phyloP scores from a whole-genome alignment of 768 basidiomycete genomes.

The Xerocomellus amylosporus region DNA sequence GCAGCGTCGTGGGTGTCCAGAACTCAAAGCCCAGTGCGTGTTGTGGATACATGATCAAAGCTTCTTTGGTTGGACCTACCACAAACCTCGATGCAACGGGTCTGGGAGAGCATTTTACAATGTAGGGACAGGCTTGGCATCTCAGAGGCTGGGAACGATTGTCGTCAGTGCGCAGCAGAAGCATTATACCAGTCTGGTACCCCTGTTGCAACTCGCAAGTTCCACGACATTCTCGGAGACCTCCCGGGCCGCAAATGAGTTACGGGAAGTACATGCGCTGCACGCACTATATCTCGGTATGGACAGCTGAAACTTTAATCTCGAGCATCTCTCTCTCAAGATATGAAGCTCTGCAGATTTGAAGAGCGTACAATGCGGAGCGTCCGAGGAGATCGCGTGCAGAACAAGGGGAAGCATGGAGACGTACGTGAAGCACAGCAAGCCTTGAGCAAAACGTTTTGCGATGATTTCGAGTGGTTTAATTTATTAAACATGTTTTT shows the following conservation, averaged over 20 bases:
- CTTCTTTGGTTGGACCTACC: background rate
- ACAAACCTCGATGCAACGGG: slow-evolving; percentile 9
- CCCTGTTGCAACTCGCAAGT: too few species aligned
- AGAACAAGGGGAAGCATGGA: background rate
- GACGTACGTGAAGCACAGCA: slow-evolving; percentile 19
- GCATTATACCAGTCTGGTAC: background rate
- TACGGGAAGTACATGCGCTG: slow-evolving; percentile 13
- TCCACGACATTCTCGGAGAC: background rate
- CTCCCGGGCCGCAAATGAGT: slow-evolving; percentile 1
- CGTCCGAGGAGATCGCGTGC: slow-evolving; percentile 26
- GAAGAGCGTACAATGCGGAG: slow-evolving; percentile 4
- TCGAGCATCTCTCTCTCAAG: slow-evolving; percentile 13
- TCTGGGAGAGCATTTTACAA: background rate
- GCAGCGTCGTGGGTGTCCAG: background rate
- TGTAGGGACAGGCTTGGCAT: slow-evolving; percentile 7
- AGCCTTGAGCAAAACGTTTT: background rate
- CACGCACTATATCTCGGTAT: slow-evolving; percentile 6
- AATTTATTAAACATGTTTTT: slow-evolving; percentile 4
- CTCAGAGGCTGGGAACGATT: background rate
- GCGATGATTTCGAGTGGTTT: slow-evolving; percentile 3
- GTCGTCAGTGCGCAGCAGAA: slow-evolving; percentile 5
- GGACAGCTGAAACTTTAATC: slow-evolving; percentile 15
- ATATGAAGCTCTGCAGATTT: slow-evolving; percentile 5
- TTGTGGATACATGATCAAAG: background rate
- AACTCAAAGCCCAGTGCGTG: background rate